Evolutionary conservation across 352 stramenopile genomes (phyloP).

Genomic region (Pythium oligandrum): DNA sequence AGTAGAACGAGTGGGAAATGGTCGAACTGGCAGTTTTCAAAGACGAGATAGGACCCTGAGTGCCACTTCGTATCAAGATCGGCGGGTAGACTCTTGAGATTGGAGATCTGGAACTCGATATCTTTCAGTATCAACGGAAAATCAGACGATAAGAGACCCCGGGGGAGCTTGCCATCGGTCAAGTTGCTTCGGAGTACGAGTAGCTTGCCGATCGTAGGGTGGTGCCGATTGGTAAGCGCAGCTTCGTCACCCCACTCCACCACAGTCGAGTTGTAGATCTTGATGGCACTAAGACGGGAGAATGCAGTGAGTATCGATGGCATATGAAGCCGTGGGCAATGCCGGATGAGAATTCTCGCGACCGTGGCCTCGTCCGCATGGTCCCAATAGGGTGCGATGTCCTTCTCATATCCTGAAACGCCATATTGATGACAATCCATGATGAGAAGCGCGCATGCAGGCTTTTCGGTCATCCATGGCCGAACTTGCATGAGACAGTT

Average conservation of each 20-base stretch:
- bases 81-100: neutral
- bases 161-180: constrained; percentile 1
- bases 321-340: constrained; percentile 10
- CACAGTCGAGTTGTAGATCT: constrained; percentile 16
- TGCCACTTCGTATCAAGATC: too few relatives aligned
- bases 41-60: too few relatives aligned
- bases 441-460: neutral
- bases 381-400: neutral
- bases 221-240: neutral
- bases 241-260: constrained; percentile 1
- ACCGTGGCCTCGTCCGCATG: neutral
- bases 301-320: constrained; percentile 1
- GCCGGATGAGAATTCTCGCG: constrained; percentile 5
- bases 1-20: too few relatives aligned
- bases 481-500: neutral
- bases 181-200: constrained; percentile 11
- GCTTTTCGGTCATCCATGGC: too few relatives aligned
- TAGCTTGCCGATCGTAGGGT: neutral
- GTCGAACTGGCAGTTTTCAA: too few relatives aligned
- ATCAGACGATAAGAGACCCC: constrained; percentile 3
- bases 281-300: constrained; percentile 5
- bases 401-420: neutral
- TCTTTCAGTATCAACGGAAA: constrained; percentile 7
- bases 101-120: constrained; percentile 6
- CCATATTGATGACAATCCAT: neutral